Conservation (phyloP, 2,329 filamentous ascomycete species). For the Colletotrichum australisinense region DNA sequence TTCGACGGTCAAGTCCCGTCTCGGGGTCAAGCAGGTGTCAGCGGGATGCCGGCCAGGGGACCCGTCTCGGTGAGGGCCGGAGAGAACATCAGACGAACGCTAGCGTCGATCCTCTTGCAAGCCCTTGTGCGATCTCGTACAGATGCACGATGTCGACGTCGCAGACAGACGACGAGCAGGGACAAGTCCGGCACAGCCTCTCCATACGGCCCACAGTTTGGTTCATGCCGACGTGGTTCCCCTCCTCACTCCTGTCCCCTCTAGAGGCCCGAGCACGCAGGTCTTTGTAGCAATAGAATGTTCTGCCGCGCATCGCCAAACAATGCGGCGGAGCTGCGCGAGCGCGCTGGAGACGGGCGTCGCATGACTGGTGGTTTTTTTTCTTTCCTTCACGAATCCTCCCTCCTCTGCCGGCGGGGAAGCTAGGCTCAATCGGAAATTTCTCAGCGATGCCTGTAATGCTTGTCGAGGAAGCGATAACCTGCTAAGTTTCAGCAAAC, state of each 20-base stretch:
- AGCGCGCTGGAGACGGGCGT: not conserved
- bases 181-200: slow-evolving; percentile 22
- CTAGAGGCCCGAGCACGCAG: slow-evolving; percentile 16
- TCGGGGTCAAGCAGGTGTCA: slow-evolving; percentile 26
- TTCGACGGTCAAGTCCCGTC: slow-evolving; percentile 20
- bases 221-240: slow-evolving; percentile 26
- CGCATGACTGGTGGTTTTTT: slow-evolving; percentile 19
- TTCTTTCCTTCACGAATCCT: not conserved
- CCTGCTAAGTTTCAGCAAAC: slow-evolving; percentile 28
- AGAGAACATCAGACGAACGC: slow-evolving; percentile 31
- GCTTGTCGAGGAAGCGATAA: slow-evolving; percentile 30
- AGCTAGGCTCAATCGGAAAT: slow-evolving; percentile 18
- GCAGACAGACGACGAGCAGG: slow-evolving; percentile 26
- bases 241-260: not conserved
- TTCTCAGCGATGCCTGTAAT: slow-evolving; percentile 30
- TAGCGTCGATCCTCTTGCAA: slow-evolving; percentile 27
- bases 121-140: slow-evolving; percentile 24
- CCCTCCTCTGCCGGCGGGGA: slow-evolving; percentile 9
- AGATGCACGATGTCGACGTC: slow-evolving; percentile 27
- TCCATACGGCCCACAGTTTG: slow-evolving; percentile 16
- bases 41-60: slow-evolving; percentile 24
- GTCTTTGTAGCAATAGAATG: not conserved
- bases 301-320: slow-evolving; percentile 20
- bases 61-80: slow-evolving; percentile 26
- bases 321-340: slow-evolving; percentile 22